These are phyloP conservation scores for Quercus tomentella DNA, from an alignment of 331 rosid genomes.

Conservation along the genomic window DNA sequence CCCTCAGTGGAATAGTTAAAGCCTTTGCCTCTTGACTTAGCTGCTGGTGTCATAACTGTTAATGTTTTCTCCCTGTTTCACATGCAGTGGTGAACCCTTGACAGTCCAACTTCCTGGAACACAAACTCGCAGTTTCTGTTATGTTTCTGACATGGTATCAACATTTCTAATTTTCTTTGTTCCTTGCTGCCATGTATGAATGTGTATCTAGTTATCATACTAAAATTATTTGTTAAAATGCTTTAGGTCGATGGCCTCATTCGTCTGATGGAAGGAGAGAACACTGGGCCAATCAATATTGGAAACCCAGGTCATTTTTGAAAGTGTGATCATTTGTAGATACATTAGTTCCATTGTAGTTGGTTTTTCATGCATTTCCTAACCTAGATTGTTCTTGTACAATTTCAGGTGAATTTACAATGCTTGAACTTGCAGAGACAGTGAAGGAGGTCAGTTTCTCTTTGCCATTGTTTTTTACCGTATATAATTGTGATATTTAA, in stretches of 20 bases:
- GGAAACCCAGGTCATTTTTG: conserved; percentile 81
- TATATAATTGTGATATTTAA: not conserved
- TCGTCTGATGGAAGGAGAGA: conserved; percentile 81
- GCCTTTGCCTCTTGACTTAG: not conserved
- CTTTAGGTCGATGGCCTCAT: conserved; percentile 86
- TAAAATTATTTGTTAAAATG: conserved; percentile 8
- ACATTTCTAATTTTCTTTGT: not conserved
- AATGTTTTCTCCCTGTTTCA: conserved; percentile 13
- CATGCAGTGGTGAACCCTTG: conserved; percentile 67
- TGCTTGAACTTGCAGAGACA: conserved; percentile 81
- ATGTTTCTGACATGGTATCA: conserved; percentile 84
- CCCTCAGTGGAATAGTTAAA: not conserved
- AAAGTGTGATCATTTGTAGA: not conserved
- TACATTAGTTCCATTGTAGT: not conserved
- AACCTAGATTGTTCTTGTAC: not conserved
- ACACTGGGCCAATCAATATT: conserved; percentile 94
- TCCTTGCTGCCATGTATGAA: not conserved
- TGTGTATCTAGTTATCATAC: conserved; percentile 1
- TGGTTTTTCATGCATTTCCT: not conserved
- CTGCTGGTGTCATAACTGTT: not conserved
- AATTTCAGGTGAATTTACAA: conserved; percentile 75
- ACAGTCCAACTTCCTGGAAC: conserved; percentile 95
- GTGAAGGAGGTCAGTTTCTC: conserved; percentile 71
- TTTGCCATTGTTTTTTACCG: not conserved
- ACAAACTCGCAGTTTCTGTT: conserved; percentile 96